Base-by-base conservation (phyloP, 2,329 filamentous ascomycete species). In the Lachnellula occidentalis region DNA sequence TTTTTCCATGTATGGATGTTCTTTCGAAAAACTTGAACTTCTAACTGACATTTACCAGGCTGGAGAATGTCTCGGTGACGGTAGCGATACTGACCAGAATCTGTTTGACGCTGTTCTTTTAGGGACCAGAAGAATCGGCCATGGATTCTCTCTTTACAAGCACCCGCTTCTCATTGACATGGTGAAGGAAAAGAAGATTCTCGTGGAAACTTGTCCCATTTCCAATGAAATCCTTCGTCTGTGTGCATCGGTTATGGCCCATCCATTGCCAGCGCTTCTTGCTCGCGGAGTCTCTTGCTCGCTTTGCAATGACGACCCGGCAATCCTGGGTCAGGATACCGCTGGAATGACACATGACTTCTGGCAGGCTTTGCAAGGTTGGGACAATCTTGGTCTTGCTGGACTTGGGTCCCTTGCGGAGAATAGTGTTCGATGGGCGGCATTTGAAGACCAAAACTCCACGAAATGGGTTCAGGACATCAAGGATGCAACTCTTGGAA, bases 331-430 rank as follows among this genome's bases (percentile, higher is more conserved):
- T 8, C 89, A 95, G 65, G 88, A 88, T 54, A 82, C 80, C 6
- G 87, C 85, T 24, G 90, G 90, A 37, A 85, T 94, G 79, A 92
- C 88, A 1, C 89, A 95, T 71, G 91, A 96, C 72, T 96, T 95
- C 71, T 96, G 90, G 90, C 90, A 95, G 71, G 87, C 88, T 1
- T 74, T 96, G 19, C 91, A 96, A 71, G 92, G 89, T 0, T 94
- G 92, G 82, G 87, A 95, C 56, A 96, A 95, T 66, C 80, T 96
- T 14, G 94, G 92, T 0, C 77, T 97, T 2, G 90, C 89, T 11
- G 92, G 92, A 0, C 73, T 97, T 50, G 92, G 88, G 0, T 88
- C 86, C 54, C 77, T 99, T 63, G 92, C 91, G 0, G 91, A 97
- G 77, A 97, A 96, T 67, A 95, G 90, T 61, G 84, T 97, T 45